These are phyloP conservation scores for Barnettozyma wickerhamii DNA, from an alignment of 805 yeast genomes.

Conservation along the genomic window DNA sequence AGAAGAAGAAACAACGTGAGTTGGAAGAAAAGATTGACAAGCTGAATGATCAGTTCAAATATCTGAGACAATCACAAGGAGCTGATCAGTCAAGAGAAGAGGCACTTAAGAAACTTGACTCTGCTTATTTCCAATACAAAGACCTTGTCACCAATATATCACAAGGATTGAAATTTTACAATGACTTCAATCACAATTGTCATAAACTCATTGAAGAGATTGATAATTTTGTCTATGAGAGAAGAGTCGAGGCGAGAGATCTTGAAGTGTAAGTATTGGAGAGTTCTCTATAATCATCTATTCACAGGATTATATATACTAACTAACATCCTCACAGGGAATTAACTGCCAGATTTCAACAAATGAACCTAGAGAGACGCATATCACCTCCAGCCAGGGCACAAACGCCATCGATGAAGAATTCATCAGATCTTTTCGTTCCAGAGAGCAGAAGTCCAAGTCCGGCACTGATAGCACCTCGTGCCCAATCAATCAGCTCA, in stretches of 20 bases:
- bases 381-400: background rate
- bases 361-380: constrained; percentile 22
- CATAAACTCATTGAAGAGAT: constrained; percentile 42
- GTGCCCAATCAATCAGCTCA: constrained; percentile 14
- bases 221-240: constrained; percentile 43
- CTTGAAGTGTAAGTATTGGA: constrained; percentile 34
- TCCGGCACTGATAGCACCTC: constrained; percentile 22
- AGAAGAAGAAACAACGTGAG: constrained; percentile 33
- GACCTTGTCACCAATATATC: constrained; percentile 57
- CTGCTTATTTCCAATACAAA: constrained; percentile 23
- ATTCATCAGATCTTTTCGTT: background rate
- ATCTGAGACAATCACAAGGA: constrained; percentile 13
- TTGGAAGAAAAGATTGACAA: constrained; percentile 37
- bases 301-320: background rate
- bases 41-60: constrained; percentile 28
- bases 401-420: background rate
- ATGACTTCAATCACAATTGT: constrained; percentile 48
- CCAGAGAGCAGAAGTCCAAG: constrained; percentile 9
- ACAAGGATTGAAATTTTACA: constrained; percentile 71
- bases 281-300: background rate
- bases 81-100: constrained; percentile 34
- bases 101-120: constrained; percentile 45
- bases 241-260: constrained; percentile 51
- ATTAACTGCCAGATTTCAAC: constrained; percentile 24
- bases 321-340: constrained; percentile 11